These are phyloP conservation scores for Cornus controversa DNA, from an alignment of 148 eudicot genomes.

Conservation along the genomic window DNA sequence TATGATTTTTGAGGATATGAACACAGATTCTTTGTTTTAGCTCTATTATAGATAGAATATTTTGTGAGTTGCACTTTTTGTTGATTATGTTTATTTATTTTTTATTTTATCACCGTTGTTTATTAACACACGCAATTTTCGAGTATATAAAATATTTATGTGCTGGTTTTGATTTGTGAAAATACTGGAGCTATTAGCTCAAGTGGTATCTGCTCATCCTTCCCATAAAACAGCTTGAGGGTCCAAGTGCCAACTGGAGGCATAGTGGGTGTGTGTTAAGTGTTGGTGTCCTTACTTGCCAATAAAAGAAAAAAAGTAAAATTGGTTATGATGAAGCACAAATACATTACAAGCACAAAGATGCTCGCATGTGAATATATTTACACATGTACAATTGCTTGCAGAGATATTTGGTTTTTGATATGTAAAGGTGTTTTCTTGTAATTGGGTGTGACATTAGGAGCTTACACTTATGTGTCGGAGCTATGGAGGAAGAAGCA, in stretches of 20 bases:
- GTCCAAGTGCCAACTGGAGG: too few relatives aligned
- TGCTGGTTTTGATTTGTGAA: neutral
- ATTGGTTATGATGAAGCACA: too few relatives aligned
- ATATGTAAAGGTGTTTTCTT: neutral
- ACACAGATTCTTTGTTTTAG: neutral
- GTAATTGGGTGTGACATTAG: slow-evolving; percentile 1
- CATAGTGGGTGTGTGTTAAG: too few relatives aligned
- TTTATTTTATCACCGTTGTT: neutral
- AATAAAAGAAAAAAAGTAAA: too few relatives aligned
- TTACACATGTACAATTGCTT: neutral
- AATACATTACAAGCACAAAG: too few relatives aligned
- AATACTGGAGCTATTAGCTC: neutral
- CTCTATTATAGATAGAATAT: neutral
- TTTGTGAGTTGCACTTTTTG: neutral
- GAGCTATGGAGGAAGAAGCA: slow-evolving; percentile 52
- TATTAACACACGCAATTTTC: neutral
- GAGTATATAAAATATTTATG: neutral
- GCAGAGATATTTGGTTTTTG: neutral
- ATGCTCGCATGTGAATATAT: too few relatives aligned
- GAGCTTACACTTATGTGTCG: slow-evolving; percentile 43
- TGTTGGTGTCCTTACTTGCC: too few relatives aligned
- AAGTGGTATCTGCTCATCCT: too few relatives aligned
- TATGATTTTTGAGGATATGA: neutral
- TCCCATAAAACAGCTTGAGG: too few relatives aligned
- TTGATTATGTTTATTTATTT: too few relatives aligned